A percentile compares a stretch with the other conserved stretches of the same genome.
These are phyloP conservation scores for Neurospora terricola DNA, from an alignment of 495 filamentous ascomycete genomes.

Conservation along the genomic window DNA sequence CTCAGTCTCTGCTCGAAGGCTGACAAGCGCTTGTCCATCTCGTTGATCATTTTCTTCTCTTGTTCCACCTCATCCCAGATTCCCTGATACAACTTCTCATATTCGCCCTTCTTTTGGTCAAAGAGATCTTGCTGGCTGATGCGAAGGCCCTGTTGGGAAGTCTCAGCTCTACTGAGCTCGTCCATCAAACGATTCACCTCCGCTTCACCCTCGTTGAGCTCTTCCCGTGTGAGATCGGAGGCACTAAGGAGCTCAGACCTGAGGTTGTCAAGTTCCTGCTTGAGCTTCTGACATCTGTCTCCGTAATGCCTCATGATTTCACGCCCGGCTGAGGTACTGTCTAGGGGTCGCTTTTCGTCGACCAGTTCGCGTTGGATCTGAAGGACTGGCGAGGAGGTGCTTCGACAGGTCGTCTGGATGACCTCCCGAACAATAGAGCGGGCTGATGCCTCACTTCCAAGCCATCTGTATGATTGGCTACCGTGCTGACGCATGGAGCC, in stretches of 20 bases:
- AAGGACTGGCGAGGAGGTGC: background rate
- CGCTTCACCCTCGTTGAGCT: background rate
- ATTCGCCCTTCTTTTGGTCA: background rate
- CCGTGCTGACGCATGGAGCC: background rate
- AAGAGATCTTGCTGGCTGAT: background rate
- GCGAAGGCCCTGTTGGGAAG: background rate
- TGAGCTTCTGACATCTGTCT: background rate
- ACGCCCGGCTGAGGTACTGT: constrained; percentile 24
- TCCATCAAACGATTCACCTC: background rate
- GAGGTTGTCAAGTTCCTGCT: background rate
- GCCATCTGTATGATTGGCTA: background rate
- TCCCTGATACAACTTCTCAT: background rate
- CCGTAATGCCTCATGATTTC: background rate
- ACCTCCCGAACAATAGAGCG: background rate
- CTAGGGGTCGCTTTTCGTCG: constrained; percentile 15
- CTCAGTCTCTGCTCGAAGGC: background rate
- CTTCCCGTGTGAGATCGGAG: background rate
- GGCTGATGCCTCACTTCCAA: background rate
- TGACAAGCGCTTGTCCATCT: background rate
- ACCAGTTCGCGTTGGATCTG: constrained; percentile 32
- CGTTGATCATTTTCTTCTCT: background rate
- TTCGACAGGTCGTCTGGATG: background rate
- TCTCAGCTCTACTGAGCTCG: background rate
- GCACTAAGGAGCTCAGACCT: background rate
- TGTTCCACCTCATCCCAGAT: background rate